Evolutionary conservation across 2,329 filamentous ascomycete species (phyloP).

Genomic region (Berkeleyomyces rouxiae): DNA sequence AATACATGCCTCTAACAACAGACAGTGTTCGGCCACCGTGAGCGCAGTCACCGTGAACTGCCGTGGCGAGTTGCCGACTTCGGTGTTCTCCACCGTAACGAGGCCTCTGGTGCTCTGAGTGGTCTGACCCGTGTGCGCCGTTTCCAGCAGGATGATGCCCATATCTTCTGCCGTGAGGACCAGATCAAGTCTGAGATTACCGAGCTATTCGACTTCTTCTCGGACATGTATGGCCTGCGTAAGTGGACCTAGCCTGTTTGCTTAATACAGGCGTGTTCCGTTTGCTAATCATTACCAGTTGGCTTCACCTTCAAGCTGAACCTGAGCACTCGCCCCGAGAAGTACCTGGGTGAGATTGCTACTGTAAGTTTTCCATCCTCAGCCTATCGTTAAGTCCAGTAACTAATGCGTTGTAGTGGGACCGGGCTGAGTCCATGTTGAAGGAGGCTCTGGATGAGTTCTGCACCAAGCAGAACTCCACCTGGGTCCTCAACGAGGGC

Average conservation of each 20-base stretch:
- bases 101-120: constrained; percentile 78
- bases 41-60: constrained; percentile 43
- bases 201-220: constrained; percentile 64
- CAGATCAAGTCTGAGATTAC: constrained; percentile 56
- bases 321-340: constrained; percentile 78
- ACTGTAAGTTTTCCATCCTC: constrained; percentile 25
- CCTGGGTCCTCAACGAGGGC: constrained; percentile 84
- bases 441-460: constrained; percentile 68
- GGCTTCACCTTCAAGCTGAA: constrained; percentile 70
- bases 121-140: constrained; percentile 83
- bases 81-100: constrained; percentile 86
- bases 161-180: constrained; percentile 83
- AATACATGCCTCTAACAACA: not conserved
- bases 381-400: not conserved
- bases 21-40: constrained; percentile 15
- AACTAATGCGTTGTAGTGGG: constrained; percentile 36
- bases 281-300: constrained; percentile 16
- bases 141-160: constrained; percentile 92
- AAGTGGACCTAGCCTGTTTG: constrained; percentile 21
- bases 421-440: constrained; percentile 70
- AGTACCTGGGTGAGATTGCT: constrained; percentile 69
- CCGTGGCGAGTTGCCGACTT: constrained; percentile 92
- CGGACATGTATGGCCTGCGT: constrained; percentile 28
- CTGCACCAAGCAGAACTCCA: constrained; percentile 37
- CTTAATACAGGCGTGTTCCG: not conserved